Base-by-base conservation (phyloP, 2,329 filamentous ascomycete species). In the Lasiodiplodia citricola region DNA sequence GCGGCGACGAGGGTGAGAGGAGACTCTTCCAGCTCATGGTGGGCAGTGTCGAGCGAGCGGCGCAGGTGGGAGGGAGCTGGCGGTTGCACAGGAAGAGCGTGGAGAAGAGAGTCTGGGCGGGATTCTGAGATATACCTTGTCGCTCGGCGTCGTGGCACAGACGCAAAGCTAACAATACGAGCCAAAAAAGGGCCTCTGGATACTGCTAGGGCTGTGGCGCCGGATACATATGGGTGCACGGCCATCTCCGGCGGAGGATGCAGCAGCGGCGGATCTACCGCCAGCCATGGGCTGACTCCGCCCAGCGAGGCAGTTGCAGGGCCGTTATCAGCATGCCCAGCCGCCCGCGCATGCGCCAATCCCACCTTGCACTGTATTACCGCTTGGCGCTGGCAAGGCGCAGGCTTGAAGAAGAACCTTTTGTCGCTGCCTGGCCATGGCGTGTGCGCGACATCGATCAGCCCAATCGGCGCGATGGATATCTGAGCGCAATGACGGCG, bases 1-100 rank as follows among this genome's bases (percentile, higher is more conserved):
- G 64, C 52, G 64, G 52, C 23, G 52, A 54, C 13, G 64, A 44
- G 37, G 64, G 64, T 37, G 64, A 66, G 21, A 66, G 38, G 13
- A 66, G 41, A 23, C 52, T 57, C 41, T 57, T 56, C 64, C 51
- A 57, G 41, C 52, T 54, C 64, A 66, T 66, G 16, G 38, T 50
- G 52, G 55, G 55, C 55, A 14, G 55, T 28, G 35, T n/a, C 18
- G 35, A 57, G n/a, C 31, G 54, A 57, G 54, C 28, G 28, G 54
- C 54, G 54, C 28, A 18, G 54, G 31, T 14, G 55, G 18, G 31
- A 41, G 13, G 21, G 18, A 13, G 67, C 66, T 63, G 37, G 31
- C 62, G 52, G 69, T 57, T 57, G 55, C 55, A 57, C 55, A 41
- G 55, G 23, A 13, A 47, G 8, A 41, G 55, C 55, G 55, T 23